Evolutionary conservation across 2,329 filamentous ascomycete species (phyloP).

Genomic region (Colletotrichum echinochloae): DNA sequence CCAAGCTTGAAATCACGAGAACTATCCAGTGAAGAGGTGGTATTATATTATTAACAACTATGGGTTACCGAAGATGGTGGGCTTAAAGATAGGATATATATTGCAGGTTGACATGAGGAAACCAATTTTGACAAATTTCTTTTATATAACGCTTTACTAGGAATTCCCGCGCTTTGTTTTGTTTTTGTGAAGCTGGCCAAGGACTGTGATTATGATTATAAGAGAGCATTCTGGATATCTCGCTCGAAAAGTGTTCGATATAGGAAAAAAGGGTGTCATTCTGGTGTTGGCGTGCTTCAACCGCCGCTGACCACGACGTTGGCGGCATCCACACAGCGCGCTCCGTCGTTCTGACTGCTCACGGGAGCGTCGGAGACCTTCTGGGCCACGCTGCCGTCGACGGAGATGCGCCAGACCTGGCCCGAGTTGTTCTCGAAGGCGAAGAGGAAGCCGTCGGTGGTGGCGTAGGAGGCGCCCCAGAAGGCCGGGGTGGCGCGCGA

Average conservation of each 20-base stretch:
- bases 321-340: constrained; percentile 33
- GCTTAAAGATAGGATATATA: too few relatives aligned
- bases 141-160: too few relatives aligned
- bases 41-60: too few relatives aligned
- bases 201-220: too few relatives aligned
- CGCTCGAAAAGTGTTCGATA: not conserved
- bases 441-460: constrained; percentile 40
- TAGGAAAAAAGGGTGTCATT: not conserved
- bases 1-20: not conserved
- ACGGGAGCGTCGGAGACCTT: constrained; percentile 3
- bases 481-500: constrained; percentile 11
- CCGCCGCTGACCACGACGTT: not conserved
- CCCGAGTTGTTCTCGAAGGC: constrained; percentile 43
- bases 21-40: not conserved
- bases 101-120: too few relatives aligned
- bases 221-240: not conserved
- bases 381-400: not conserved
- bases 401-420: constrained; percentile 43
- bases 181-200: not conserved
- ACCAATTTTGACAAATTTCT: not conserved
- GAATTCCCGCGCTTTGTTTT: not conserved
- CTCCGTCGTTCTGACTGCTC: constrained; percentile 31
- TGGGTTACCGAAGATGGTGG: not conserved
- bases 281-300: not conserved
- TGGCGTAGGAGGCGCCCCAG: constrained; percentile 42